Conservation (phyloP, 1,139 yeast genomes). For the Candida freyschussii region DNA sequence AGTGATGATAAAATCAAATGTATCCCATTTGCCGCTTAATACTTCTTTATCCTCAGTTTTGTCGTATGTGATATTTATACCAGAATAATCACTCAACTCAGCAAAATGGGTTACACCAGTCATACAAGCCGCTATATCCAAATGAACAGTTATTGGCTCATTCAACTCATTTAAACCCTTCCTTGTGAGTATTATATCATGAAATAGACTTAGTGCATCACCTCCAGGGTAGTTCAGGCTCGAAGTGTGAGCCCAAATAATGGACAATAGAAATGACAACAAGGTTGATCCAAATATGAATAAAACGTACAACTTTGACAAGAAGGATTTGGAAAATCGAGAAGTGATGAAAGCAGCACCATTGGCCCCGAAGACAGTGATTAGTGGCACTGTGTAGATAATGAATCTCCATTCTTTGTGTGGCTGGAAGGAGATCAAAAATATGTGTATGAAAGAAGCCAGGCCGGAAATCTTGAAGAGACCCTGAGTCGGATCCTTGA, state of each 20-base stretch:
- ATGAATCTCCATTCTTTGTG: conserved; percentile 96
- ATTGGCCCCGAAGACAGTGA: conserved; percentile 61
- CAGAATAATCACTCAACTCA: conserved; percentile 35
- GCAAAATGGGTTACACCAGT: conserved; percentile 79
- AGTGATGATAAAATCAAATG: conserved; percentile 53
- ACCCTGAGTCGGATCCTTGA: conserved; percentile 31
- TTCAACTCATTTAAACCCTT: conserved; percentile 13
- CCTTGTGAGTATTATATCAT: conserved; percentile 35
- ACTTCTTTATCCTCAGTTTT: conserved; percentile 54
- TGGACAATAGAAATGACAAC: conserved; percentile 39
- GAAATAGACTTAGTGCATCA: conserved; percentile 53
- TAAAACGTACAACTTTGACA: conserved; percentile 31
- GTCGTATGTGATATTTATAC: conserved; percentile 53
- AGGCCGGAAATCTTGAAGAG: conserved; percentile 36
- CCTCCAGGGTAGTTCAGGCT: conserved; percentile 90
- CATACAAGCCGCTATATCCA: conserved; percentile 83
- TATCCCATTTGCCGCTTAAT: conserved; percentile 43
- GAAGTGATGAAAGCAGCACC: conserved; percentile 47
- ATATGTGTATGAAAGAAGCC: conserved; percentile 50
- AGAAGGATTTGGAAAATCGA: conserved; percentile 30
- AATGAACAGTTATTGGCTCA: conserved; percentile 45
- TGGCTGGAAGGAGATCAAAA: conserved; percentile 71
- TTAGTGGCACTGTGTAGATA: conserved; percentile 65
- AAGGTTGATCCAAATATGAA: conserved; percentile 31
- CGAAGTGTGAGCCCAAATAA: conserved; percentile 56